phyloP scores from a whole-genome alignment of 306 rosid species.

The Trifolium subterraneum region DNA sequence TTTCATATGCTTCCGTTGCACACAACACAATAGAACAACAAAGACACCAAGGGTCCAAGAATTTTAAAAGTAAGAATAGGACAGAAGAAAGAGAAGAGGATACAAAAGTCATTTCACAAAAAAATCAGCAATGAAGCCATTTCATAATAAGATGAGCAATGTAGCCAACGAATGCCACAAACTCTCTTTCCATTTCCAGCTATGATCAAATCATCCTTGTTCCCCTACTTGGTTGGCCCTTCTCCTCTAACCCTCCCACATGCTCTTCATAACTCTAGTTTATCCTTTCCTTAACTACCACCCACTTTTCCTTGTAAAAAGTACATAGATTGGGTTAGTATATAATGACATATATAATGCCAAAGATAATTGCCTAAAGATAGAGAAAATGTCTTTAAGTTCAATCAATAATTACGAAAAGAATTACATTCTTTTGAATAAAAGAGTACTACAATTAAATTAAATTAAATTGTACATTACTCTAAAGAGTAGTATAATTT shows the following conservation, averaged over 20 bases:
- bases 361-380: neutral
- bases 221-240: constrained; percentile 37
- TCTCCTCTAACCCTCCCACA: constrained; percentile 17
- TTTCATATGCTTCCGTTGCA: constrained; percentile 23
- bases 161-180: constrained; percentile 45
- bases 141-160: constrained; percentile 1
- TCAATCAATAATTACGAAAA: no score
- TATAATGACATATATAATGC: constrained; percentile 3
- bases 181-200: constrained; percentile 64
- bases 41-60: neutral
- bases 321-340: neutral
- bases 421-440: no score
- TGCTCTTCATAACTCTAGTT: constrained; percentile 50
- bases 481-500: no score
- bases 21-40: constrained; percentile 12
- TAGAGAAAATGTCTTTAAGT: no score
- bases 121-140: constrained; percentile 28
- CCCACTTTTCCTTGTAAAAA: neutral
- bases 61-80: constrained; percentile 22
- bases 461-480: no score
- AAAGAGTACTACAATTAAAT: no score
- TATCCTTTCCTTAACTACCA: constrained; percentile 47
- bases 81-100: constrained; percentile 35
- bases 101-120: neutral
- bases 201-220: constrained; percentile 57